phyloP scores from a whole-genome alignment of 2,329 filamentous ascomycete genomes.

The Furcasterigmium sp. region DNA sequence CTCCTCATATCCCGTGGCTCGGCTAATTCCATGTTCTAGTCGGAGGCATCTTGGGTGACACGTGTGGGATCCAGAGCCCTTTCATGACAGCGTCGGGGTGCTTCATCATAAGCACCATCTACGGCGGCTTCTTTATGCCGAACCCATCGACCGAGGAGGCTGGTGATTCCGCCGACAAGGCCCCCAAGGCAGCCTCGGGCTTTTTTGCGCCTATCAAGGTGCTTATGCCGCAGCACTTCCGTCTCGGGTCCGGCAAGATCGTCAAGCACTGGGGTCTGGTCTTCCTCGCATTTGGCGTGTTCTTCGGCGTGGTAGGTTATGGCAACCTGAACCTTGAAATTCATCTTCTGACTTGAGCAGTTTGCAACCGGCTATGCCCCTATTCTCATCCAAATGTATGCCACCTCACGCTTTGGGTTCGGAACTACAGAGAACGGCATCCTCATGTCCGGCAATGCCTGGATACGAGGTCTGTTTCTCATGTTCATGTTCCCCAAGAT shows the following conservation, averaged over 20 bases:
- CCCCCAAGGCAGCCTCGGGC: constrained; percentile 29
- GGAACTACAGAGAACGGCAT: constrained; percentile 50
- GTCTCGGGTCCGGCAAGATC: constrained; percentile 42
- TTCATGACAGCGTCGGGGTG: constrained; percentile 50
- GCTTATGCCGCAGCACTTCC: constrained; percentile 52
- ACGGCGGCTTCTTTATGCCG: constrained; percentile 25
- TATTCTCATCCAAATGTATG: constrained; percentile 55
- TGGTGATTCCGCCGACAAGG: constrained; percentile 12
- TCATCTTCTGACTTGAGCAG: not conserved
- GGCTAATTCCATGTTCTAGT: constrained; percentile 23
- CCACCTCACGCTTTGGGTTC: constrained; percentile 50
- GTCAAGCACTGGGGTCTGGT: constrained; percentile 56
- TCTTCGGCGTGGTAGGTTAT: constrained; percentile 53
- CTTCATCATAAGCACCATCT: constrained; percentile 20
- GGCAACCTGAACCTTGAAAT: not conserved
- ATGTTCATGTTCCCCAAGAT: constrained; percentile 49
- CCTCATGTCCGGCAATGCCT: constrained; percentile 50
- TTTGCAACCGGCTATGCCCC: constrained; percentile 62
- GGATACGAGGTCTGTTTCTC: constrained; percentile 49
- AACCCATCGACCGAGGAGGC: constrained; percentile 15
- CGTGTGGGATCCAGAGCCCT: constrained; percentile 56
- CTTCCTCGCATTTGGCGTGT: constrained; percentile 60
- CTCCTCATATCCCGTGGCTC: not conserved
- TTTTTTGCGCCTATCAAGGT: constrained; percentile 62
- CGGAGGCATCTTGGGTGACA: constrained; percentile 60